Percentiles rank a stretch among this genome's conserved stretches.
Conservation (phyloP, 345 rosid genomes). For the Ceriops tagal region DNA sequence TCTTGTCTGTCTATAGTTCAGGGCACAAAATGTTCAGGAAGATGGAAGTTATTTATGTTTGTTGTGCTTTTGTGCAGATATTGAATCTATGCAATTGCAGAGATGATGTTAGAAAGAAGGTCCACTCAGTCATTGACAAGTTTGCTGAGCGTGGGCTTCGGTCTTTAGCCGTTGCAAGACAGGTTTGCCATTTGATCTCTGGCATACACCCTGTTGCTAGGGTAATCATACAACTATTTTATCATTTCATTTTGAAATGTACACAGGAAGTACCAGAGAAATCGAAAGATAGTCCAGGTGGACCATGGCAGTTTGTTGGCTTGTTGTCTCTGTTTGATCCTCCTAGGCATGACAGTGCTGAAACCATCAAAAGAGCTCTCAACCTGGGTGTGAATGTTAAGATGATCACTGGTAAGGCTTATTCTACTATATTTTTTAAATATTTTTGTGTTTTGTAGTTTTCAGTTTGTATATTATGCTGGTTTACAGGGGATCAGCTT, state of each 20-base stretch:
- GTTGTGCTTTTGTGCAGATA: conserved; percentile 41
- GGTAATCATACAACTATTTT: not conserved
- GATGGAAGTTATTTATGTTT: conserved; percentile 4
- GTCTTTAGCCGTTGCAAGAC: conserved; percentile 86
- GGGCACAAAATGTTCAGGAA: not conserved
- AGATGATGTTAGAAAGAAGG: conserved; percentile 71
- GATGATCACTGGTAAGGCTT: conserved; percentile 76
- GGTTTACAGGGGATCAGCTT: conserved; percentile 74
- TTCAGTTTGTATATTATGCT: not conserved
- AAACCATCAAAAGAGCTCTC: conserved; percentile 87
- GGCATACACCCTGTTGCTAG: not conserved
- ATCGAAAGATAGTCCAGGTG: conserved; percentile 69
- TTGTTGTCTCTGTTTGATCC: conserved; percentile 90
- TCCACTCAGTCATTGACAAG: conserved; percentile 71
- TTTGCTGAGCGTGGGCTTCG: conserved; percentile 94
- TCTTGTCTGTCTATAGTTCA: not conserved
- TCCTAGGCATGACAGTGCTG: conserved; percentile 96
- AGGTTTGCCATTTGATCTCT: conserved; percentile 39
- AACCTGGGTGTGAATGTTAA: conserved; percentile 88
- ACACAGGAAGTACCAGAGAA: conserved; percentile 80
- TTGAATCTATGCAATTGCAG: conserved; percentile 63
- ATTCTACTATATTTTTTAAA: not conserved
- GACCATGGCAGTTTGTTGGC: conserved; percentile 82
- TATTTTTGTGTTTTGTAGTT: not conserved
- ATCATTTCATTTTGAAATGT: conserved; percentile 6